A percentile compares a stretch with the other conserved stretches of the same genome.
phyloP scores from a whole-genome alignment of 805 yeast species.

The Brettanomyces anomalus region DNA sequence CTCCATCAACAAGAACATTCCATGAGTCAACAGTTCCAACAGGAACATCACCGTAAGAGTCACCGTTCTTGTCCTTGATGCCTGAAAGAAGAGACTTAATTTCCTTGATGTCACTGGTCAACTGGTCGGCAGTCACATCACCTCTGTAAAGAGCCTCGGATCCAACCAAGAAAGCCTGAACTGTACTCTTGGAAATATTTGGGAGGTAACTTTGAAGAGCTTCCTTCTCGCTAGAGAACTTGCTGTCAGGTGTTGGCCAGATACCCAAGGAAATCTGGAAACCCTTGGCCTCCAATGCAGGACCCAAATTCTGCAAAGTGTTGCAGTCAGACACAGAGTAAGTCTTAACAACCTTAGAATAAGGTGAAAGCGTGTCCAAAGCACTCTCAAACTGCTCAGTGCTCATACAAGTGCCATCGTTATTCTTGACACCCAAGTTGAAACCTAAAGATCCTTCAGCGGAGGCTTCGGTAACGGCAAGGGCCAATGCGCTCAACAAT shows the following conservation, averaged over 20 bases:
- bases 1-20: slow-evolving; percentile 83
- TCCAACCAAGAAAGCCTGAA: slow-evolving; percentile 80
- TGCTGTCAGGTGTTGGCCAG: slow-evolving; percentile 88
- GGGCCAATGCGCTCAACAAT: slow-evolving; percentile 16
- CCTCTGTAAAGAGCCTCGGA: slow-evolving; percentile 92
- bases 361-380: slow-evolving; percentile 45
- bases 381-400: slow-evolving; percentile 64
- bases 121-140: slow-evolving; percentile 66
- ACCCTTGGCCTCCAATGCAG: slow-evolving; percentile 74
- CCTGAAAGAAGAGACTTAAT: slow-evolving; percentile 50
- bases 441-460: slow-evolving; percentile 46
- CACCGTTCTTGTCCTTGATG: slow-evolving; percentile 73
- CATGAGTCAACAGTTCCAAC: slow-evolving; percentile 97
- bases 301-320: slow-evolving; percentile 76
- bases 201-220: slow-evolving; percentile 73
- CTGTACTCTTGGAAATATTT: slow-evolving; percentile 52
- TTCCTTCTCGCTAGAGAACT: slow-evolving; percentile 61
- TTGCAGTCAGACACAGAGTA: slow-evolving; percentile 94
- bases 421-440: slow-evolving; percentile 77
- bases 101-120: slow-evolving; percentile 59
- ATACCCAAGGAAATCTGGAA: slow-evolving; percentile 76
- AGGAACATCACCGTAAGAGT: slow-evolving; percentile 57
- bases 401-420: slow-evolving; percentile 67
- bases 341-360: slow-evolving; percentile 65
- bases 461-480: slow-evolving; percentile 10